A percentile compares a stretch with the other conserved stretches of the same genome.
Evolutionary conservation across 2,329 filamentous ascomycete species (phyloP).

Genomic region (Penicillium crustosum): DNA sequence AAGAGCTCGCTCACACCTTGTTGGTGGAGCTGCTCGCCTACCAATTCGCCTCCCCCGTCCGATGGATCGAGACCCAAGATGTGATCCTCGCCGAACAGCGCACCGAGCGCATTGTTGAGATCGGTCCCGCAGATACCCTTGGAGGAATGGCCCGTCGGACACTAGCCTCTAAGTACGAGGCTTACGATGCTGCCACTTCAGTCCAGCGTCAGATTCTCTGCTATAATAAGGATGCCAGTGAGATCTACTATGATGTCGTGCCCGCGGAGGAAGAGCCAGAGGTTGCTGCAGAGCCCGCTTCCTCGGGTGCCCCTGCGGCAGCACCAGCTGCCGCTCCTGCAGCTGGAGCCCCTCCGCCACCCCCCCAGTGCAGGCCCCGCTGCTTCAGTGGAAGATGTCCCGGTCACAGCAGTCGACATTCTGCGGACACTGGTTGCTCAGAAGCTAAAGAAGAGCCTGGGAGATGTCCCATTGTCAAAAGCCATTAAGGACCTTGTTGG

Average conservation of each 20-base stretch:
- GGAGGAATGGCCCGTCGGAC: slow-evolving; percentile 98
- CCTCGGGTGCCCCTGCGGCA: slow-evolving; percentile 41
- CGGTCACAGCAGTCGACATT: slow-evolving; percentile 85
- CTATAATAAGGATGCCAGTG: slow-evolving; percentile 99
- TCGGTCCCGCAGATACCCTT: slow-evolving; percentile 93
- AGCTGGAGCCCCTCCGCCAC: slow-evolving; percentile 57
- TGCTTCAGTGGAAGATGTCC: slow-evolving; percentile 79
- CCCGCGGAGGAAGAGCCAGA: slow-evolving; percentile 87
- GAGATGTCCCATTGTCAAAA: slow-evolving; percentile 88
- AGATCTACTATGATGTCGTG: slow-evolving; percentile 99
- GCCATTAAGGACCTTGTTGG: slow-evolving; percentile 98
- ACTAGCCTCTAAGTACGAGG: slow-evolving; percentile 94
- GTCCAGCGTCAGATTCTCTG: slow-evolving; percentile 96
- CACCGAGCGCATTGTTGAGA: slow-evolving; percentile 95
- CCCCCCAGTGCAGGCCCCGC: slow-evolving; percentile 77
- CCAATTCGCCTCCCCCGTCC: slow-evolving; percentile 96
- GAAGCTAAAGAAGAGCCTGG: slow-evolving; percentile 91
- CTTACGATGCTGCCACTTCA: slow-evolving; percentile 94
- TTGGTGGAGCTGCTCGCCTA: slow-evolving; percentile 98
- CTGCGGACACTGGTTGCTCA: slow-evolving; percentile 87
- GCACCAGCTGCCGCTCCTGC: slow-evolving; percentile 49
- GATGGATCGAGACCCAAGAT: slow-evolving; percentile 99
- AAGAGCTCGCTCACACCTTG: slow-evolving; percentile 97
- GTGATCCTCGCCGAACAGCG: slow-evolving; percentile 95
- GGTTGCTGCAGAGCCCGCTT: slow-evolving; percentile 38